Evolutionary conservation across 73 alveolate genomes (phyloP), one percentile per base, ranked within the genome.

Genomic region (Paramecium biaurelia): DNA sequence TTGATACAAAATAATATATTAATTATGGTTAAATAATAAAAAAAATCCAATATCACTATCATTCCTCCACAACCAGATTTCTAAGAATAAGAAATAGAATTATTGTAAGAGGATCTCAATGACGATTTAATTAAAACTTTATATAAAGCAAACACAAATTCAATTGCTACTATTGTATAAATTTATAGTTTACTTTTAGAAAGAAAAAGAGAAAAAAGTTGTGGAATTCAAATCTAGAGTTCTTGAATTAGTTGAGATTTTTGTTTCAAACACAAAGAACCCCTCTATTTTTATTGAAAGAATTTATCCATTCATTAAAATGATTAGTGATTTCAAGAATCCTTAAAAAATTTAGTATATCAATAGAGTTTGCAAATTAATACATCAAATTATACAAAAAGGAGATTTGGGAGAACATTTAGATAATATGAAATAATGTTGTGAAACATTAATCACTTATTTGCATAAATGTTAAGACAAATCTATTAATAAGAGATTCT

Each of bases 161-260:
- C n/a, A 0, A 38, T 72, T 32, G 21, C 86, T 8, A 28, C 86
- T 5, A 72, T 72, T 72, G 47, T 63, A 63, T 32, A 30, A 63
- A 63, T 63, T 26, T 4, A 4, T 53, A 5, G 0, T 32, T 63
- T 26, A 23, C 12, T 7, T 63, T 32, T 30, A 63, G 84, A 72
- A 72, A 72, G 86, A 72, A 38, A 70, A 72, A 72, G 56, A 72
- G 58, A 72, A 42, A 38, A 34, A 72, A 23, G 86, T 72, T n/a
- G 24, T 34, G 30, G 86, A 72, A 72, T 72, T 72, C 34, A 35
- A 72, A 37, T 72, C 63, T 1, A 30, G 86, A 38, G 86, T 72
- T 30, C 86, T 34, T 72, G 86, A 72, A 37, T 72, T 72, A 38
- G 58, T 72, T 11, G 63, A 72, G 63, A 34, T 34, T 14, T 72